Base-by-base conservation (phyloP, 495 filamentous ascomycete species). In the Hyphodiscus hymeniophilus region DNA sequence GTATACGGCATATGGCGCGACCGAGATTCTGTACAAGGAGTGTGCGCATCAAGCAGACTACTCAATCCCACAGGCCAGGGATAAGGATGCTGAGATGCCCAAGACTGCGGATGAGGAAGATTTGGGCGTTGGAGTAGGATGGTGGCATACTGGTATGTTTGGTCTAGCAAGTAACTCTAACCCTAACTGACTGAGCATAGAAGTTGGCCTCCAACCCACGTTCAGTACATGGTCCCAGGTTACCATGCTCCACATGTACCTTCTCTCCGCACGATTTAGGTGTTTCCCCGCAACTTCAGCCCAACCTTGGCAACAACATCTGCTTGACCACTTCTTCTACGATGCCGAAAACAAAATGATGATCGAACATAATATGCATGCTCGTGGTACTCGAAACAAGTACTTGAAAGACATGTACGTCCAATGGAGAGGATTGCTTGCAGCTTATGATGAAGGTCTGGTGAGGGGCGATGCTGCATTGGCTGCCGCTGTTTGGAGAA, bases 191-290 rank as follows among this genome's bases (percentile, higher is more conserved):
- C n/a, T 12, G 42, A 7, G 31, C 20, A 1, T 34, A 58, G 51
- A 61, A 41, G 18, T 57, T 43, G 77, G 73, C 12, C 77, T 95
- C 23, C 64, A 68, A 18, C 85, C 87, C 1, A 98, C 87, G 0
- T 98, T 98, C 68, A 85, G 77, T 49, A 90, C 86, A 39, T 98
- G 92, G 94, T 83, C 94, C 6, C 92, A 96, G 61, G 79, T 97
- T 33, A 90, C 89, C 16, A 89, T 97, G 70, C 75, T 97, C 12
- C 89, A 98, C 69, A 85, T 97, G 80, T 96, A 94, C 70, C 75
- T 95, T 42, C 65, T 96, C 33, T 83, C 84, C n/a, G 83, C 85
- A n/a, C 84, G 91, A 34, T 68, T 96, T 38, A 85, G 92, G 40
- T 74, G 73, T 50, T 75, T 92, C 48, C 84, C 84, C 17, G 62